Percentiles rank a stretch among this genome's conserved stretches.
Evolutionary conservation across 768 basidiomycete genomes (phyloP).

Genomic region (Calocybe gangraenosa): DNA sequence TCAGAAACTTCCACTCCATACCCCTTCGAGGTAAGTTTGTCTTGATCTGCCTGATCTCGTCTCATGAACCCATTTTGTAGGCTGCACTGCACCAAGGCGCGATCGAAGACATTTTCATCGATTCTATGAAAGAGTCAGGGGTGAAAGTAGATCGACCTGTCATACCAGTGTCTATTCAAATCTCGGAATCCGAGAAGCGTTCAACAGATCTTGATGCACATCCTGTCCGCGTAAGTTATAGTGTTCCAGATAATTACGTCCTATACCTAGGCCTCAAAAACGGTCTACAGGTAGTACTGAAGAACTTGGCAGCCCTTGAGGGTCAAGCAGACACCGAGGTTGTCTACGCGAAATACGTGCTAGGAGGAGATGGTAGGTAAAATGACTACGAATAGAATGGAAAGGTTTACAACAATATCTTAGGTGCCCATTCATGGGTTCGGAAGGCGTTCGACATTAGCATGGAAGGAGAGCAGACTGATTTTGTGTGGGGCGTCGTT

Average conservation of each 20-base stretch:
- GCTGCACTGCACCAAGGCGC: constrained; percentile 60
- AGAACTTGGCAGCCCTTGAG: constrained; percentile 32
- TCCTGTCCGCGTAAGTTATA: constrained; percentile 32
- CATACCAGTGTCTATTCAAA: constrained; percentile 42
- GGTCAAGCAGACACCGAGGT: constrained; percentile 41
- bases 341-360: constrained; percentile 68
- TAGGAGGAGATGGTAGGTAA: constrained; percentile 69
- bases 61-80: constrained; percentile 21
- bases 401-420: too few species aligned
- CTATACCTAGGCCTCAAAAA: too few species aligned
- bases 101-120: constrained; percentile 55
- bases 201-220: constrained; percentile 36
- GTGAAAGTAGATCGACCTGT: constrained; percentile 49
- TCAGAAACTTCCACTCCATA: constrained; percentile 60
- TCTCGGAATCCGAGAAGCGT: constrained; percentile 37
- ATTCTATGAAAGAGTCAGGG: constrained; percentile 45
- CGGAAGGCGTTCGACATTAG: constrained; percentile 58
- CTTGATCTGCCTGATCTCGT: neutral
- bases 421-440: constrained; percentile 84
- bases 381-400: too few species aligned
- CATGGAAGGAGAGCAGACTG: constrained; percentile 77
- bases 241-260: too few species aligned
- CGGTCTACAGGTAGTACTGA: constrained; percentile 47
- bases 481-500: constrained; percentile 81
- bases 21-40: constrained; percentile 60